Conservation (phyloP, 768 basidiomycete species). For the Lentinula edodes region DNA sequence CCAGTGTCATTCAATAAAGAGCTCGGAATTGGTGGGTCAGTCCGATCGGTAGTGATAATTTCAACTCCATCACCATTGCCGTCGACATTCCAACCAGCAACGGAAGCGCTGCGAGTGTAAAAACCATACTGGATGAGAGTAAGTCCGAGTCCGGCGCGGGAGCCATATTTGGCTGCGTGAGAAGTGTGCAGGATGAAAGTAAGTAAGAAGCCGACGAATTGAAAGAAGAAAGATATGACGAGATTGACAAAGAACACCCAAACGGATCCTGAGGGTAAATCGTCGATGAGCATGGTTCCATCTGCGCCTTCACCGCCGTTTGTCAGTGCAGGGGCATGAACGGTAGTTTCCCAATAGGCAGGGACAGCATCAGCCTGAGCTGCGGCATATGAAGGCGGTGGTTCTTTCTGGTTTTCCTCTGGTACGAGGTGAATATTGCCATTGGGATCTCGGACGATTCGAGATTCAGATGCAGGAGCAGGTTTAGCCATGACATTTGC, state of each 20-base stretch:
- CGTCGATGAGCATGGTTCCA: slow-evolving; percentile 81
- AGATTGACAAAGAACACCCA: slow-evolving; percentile 71
- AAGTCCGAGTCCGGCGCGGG: slow-evolving; percentile 90
- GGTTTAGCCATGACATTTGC: slow-evolving; percentile 94
- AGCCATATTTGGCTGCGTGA: slow-evolving; percentile 91
- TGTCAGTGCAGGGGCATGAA: slow-evolving; percentile 66
- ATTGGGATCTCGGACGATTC: slow-evolving; percentile 41
- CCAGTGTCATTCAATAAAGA: slow-evolving; percentile 8
- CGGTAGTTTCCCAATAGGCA: slow-evolving; percentile 94
- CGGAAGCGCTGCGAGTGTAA: slow-evolving; percentile 44
- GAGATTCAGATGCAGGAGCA: slow-evolving; percentile 25
- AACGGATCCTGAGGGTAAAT: slow-evolving; percentile 79
- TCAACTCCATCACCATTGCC: slow-evolving; percentile 10
- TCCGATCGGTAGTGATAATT: neutral
- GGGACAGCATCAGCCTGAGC: slow-evolving; percentile 90
- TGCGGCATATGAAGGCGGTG: slow-evolving; percentile 87
- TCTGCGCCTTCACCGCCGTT: slow-evolving; percentile 35
- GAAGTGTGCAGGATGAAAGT: slow-evolving; percentile 87
- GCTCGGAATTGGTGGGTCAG: slow-evolving; percentile 1
- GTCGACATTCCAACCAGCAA: slow-evolving; percentile 17
- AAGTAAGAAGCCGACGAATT: slow-evolving; percentile 89
- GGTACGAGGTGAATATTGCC: slow-evolving; percentile 63
- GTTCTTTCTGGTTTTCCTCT: slow-evolving; percentile 75
- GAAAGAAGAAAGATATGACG: slow-evolving; percentile 92
- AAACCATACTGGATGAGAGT: slow-evolving; percentile 93